These are phyloP conservation scores for Intubia oerlemansii DNA, from an alignment of 2,329 filamentous ascomycete species.

Conservation along the genomic window DNA sequence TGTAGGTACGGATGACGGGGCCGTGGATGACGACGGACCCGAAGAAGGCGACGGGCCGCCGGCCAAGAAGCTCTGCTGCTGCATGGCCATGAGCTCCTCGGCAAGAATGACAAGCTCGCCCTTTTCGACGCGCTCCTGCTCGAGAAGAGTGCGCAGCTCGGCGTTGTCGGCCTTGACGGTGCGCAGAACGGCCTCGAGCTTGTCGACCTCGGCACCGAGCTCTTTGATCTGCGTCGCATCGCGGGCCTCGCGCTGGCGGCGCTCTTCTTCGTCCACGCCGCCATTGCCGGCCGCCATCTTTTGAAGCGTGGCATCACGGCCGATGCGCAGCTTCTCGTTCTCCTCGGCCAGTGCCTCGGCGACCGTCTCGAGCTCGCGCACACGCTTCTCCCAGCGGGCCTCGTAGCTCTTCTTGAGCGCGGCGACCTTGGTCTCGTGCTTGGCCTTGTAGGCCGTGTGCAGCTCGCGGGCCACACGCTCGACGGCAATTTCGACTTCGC, in stretches of 20 bases:
- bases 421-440: conserved; percentile 89
- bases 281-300: no score
- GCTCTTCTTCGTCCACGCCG: conserved; percentile 21
- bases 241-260: conserved; percentile 35
- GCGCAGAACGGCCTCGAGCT: conserved; percentile 49
- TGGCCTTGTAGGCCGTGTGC: conserved; percentile 84
- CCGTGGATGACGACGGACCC: conserved; percentile 5
- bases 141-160: conserved; percentile 40
- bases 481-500: conserved; percentile 64
- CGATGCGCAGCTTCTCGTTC: conserved; percentile 50
- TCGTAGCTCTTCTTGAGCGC: conserved; percentile 77
- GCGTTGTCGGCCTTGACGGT: conserved; percentile 51
- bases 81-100: conserved; percentile 62
- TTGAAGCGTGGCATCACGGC: conserved; percentile 43
- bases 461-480: conserved; percentile 89
- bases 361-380: conserved; percentile 53
- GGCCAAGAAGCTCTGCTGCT: conserved; percentile 27
- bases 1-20: no score
- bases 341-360: conserved; percentile 50
- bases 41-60: no score
- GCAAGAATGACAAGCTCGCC: conserved; percentile 62
- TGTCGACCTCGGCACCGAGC: conserved; percentile 52
- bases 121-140: conserved; percentile 62
- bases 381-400: conserved; percentile 70
- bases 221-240: conserved; percentile 47